Evolutionary conservation across 768 basidiomycete species (phyloP), one percentile per base, ranked within the genome.

Genomic region (Leccinum longicurvipes): DNA sequence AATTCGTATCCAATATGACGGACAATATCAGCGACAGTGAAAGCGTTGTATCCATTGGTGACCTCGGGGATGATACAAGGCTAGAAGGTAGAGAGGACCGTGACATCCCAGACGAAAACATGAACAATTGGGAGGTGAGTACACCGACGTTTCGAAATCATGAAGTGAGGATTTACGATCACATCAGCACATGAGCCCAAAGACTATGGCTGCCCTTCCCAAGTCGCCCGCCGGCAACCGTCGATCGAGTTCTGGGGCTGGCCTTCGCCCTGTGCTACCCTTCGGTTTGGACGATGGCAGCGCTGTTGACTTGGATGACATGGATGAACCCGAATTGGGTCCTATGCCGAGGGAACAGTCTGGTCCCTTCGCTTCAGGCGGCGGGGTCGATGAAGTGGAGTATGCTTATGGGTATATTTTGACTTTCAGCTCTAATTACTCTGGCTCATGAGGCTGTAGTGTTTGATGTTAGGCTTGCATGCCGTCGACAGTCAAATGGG

Each of bases 101-200:
- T 41, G 87, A 86, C 57, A 72, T 73, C 32, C 74, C 76, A 17
- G 86, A 93, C 67, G 89, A 91, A 73, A 94, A 94, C 64, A 72
- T 89, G 60, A 98, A 95, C 65, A 92, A 94, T 62, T 98, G 95
- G 95, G 95, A 95, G 88, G 94, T 93, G 60, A 69, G 85, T 64
- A 8, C 1, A 10, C 21, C 52, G 17, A 23, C 42, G 52, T 54
- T 53, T 47, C 8, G 45, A 24, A 53, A 47, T 12, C 52, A 12
- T 42, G 15, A 24, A 31, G 12, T 23, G 14, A 23, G 7, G 53
- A 31, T 39, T 51, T 46, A 58, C 6, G 36, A 36, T 52, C 9
- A 36, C 25, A 59, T 19, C 60, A 94, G 94, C 94, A 96, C 67
- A 90, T 98, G 88, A 96, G 95, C 60, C 93, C 93, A 4, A 91